A percentile compares a stretch with the other conserved stretches of the same genome.
Evolutionary conservation across 495 filamentous ascomycete genomes (phyloP).

Genomic region (Darksidea phi): DNA sequence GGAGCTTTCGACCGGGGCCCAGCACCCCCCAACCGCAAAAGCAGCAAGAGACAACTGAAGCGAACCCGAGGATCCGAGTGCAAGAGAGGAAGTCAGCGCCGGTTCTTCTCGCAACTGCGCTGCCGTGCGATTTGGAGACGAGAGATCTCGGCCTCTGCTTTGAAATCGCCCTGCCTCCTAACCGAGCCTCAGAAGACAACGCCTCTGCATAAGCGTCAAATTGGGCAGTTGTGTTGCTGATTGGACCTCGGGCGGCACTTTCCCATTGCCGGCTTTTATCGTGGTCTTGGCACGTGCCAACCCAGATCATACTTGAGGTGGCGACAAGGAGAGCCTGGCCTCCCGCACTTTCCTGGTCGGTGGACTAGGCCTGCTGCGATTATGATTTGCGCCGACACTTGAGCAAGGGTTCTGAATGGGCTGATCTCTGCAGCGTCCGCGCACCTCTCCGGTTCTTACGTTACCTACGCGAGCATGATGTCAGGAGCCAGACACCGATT

Average conservation of each 20-base stretch:
- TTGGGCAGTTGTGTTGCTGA: slow-evolving; percentile 25
- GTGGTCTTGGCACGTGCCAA: slow-evolving; percentile 31
- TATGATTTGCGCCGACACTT: slow-evolving; percentile 23
- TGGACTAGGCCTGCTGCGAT: not conserved
- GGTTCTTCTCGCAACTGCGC: slow-evolving; percentile 2
- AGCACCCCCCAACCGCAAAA: slow-evolving; percentile 10
- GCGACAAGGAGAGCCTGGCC: slow-evolving; percentile 32
- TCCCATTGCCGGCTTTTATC: slow-evolving; percentile 34
- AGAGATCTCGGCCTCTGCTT: slow-evolving; percentile 24
- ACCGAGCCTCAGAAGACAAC: slow-evolving; percentile 34
- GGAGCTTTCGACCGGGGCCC: slow-evolving; percentile 16
- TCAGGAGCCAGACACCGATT: slow-evolving; percentile 11
- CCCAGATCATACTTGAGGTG: slow-evolving; percentile 28
- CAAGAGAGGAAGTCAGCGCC: slow-evolving; percentile 8
- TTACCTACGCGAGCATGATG: slow-evolving; percentile 3
- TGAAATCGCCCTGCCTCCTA: slow-evolving; percentile 35
- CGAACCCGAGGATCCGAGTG: slow-evolving; percentile 17
- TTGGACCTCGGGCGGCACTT: slow-evolving; percentile 26
- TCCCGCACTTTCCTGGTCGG: slow-evolving; percentile 35
- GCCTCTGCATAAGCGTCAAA: slow-evolving; percentile 38
- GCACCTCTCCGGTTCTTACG: slow-evolving; percentile 10
- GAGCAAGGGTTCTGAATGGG: slow-evolving; percentile 29
- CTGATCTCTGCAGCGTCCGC: slow-evolving; percentile 23
- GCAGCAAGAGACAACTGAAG: slow-evolving; percentile 7
- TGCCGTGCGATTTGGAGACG: slow-evolving; percentile 9